phyloP scores from a whole-genome alignment of 257 asterid species.

The Linderniella brevidens region DNA sequence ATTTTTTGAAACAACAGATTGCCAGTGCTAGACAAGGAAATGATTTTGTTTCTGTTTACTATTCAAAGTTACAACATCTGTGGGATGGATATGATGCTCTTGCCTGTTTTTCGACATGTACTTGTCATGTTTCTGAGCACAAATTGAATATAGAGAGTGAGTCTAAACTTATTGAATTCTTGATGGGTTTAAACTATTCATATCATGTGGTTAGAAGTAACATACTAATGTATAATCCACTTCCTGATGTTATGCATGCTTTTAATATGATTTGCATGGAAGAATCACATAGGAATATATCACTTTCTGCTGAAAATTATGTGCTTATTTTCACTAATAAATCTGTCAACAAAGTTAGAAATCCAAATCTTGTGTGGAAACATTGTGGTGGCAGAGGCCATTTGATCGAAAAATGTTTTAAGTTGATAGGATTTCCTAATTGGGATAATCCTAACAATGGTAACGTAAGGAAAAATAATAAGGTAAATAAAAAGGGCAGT shows the following conservation, averaged over 20 bases:
- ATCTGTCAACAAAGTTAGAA: neutral
- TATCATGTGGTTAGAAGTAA: neutral
- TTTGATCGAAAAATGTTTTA: neutral
- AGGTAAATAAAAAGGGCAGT: neutral
- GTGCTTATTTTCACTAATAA: neutral
- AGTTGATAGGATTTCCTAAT: slow-evolving; percentile 1
- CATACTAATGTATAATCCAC: neutral
- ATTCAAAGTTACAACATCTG: too few relatives aligned
- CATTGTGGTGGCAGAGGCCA: neutral
- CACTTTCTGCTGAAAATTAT: neutral
- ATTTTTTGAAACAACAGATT: neutral
- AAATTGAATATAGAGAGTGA: neutral
- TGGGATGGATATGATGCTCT: too few relatives aligned
- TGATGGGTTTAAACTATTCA: neutral
- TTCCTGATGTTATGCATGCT: neutral
- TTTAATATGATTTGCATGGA: neutral
- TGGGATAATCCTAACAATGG: neutral
- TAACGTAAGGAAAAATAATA: neutral
- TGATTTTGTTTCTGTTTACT: neutral
- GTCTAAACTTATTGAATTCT: neutral
- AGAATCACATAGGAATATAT: neutral
- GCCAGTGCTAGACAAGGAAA: neutral
- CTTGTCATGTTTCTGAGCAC: too few relatives aligned
- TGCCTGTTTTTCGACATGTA: too few relatives aligned
- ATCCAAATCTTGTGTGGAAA: neutral